phyloP scores from a whole-genome alignment of 1,284 basidiomycete species.

The Bjerkandera adusta region DNA sequence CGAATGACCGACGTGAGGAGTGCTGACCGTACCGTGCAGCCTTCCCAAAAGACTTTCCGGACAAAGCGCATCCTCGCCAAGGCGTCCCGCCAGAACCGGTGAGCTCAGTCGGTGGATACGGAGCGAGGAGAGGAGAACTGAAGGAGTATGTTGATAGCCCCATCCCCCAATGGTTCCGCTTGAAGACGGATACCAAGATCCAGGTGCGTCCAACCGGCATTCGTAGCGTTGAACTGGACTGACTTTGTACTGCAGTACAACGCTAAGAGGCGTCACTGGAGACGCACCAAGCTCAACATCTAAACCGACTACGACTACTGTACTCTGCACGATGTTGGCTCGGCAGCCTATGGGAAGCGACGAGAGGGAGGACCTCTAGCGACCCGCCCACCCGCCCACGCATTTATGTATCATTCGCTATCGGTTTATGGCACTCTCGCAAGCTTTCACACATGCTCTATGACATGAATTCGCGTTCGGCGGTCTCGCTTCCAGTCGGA shows the following conservation, averaged over 20 bases:
- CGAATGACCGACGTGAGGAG: background rate
- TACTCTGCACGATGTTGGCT: constrained; percentile 8
- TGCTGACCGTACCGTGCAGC: constrained; percentile 44
- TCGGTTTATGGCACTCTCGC: constrained; percentile 7
- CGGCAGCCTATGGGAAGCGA: constrained; percentile 2
- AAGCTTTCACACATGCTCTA: constrained; percentile 1
- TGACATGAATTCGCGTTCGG: constrained; percentile 9
- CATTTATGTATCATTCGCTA: constrained; percentile 8
- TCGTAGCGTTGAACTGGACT: background rate
- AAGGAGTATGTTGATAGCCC: constrained; percentile 50
- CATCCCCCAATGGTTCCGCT: constrained; percentile 97
- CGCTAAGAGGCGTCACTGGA: constrained; percentile 93
- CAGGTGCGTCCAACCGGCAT: constrained; percentile 58
- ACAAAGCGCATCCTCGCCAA: constrained; percentile 97
- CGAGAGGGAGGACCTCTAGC: constrained; percentile 1
- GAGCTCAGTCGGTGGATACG: constrained; percentile 26
- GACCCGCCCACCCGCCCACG: background rate
- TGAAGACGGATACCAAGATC: constrained; percentile 95
- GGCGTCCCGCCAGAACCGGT: constrained; percentile 96
- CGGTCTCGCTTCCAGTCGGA: too few relatives aligned
- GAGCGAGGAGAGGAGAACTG: constrained; percentile 9
- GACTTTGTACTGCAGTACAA: constrained; percentile 62
- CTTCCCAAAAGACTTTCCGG: constrained; percentile 97
- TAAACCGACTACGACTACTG: constrained; percentile 43
- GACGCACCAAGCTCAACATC: constrained; percentile 93